phyloP scores from a whole-genome alignment of 2,329 filamentous ascomycete genomes.

The Fonsecaea multimorphosa region DNA sequence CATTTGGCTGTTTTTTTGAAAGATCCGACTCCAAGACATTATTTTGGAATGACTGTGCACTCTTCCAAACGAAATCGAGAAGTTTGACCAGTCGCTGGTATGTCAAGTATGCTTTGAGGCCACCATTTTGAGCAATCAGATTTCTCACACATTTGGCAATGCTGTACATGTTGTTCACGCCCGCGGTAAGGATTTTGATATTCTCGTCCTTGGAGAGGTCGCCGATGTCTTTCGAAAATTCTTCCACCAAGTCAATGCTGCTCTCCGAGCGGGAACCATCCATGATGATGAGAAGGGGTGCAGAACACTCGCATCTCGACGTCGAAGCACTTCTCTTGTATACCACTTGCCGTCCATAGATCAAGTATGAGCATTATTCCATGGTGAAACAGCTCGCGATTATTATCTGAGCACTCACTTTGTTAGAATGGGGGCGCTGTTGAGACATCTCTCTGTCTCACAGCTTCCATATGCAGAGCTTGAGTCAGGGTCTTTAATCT shows the following conservation, averaged over 20 bases:
- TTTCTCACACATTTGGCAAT: constrained; percentile 15
- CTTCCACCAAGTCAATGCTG: constrained; percentile 15
- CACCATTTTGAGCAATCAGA: neutral
- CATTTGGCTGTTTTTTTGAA: neutral
- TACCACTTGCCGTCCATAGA: constrained; percentile 16
- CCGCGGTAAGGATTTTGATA: constrained; percentile 17
- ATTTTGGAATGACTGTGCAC: constrained; percentile 10
- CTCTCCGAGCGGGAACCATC: constrained; percentile 7
- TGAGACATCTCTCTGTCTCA: constrained; percentile 17
- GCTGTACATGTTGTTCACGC: constrained; percentile 18
- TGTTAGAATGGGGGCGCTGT: constrained; percentile 10
- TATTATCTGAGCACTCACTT: constrained; percentile 18
- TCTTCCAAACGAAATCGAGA: constrained; percentile 17
- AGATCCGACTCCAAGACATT: neutral
- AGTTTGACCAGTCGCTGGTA: constrained; percentile 18
- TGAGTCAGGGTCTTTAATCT: constrained; percentile 13
- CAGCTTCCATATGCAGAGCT: constrained; percentile 19
- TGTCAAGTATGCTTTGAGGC: constrained; percentile 19
- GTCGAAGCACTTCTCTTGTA: constrained; percentile 19
- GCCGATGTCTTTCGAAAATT: constrained; percentile 4
- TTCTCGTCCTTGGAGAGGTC: constrained; percentile 6
- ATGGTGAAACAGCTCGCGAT: constrained; percentile 18
- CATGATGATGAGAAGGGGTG: constrained; percentile 13
- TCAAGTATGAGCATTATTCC: constrained; percentile 16
- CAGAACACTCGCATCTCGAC: constrained; percentile 17